Conservation (phyloP, 2,329 filamentous ascomycete genomes). For the Penicillium sp. region DNA sequence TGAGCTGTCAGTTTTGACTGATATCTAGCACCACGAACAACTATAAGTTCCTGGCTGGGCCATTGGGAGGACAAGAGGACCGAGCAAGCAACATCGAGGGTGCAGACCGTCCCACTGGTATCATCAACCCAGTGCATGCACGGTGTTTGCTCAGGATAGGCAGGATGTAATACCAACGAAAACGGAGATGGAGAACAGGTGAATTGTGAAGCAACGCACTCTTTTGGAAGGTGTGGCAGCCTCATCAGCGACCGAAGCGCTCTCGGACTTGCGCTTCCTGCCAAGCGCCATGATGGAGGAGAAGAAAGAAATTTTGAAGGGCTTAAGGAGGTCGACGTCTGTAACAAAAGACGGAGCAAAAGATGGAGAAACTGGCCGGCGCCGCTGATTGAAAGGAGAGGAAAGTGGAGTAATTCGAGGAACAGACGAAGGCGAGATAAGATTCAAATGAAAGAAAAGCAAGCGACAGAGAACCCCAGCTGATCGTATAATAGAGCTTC, state of each 20-base stretch:
- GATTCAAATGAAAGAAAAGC: conserved; percentile 9
- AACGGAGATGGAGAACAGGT: conserved; percentile 7
- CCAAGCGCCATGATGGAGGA: conserved; percentile 18
- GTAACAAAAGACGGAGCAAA: neutral
- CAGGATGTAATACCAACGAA: neutral
- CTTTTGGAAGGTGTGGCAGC: conserved; percentile 31
- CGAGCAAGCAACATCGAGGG: neutral
- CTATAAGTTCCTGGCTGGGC: neutral
- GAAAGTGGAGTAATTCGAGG: neutral
- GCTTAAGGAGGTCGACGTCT: conserved; percentile 2
- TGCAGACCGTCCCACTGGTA: neutral
- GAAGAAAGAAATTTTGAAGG: conserved; percentile 7
- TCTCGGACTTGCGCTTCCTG: conserved; percentile 36
- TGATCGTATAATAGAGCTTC: conserved; percentile 17
- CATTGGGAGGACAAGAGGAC: neutral
- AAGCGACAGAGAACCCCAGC: conserved; percentile 2
- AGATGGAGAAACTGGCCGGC: neutral
- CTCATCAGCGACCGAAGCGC: conserved; percentile 26
- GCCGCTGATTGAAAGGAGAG: neutral
- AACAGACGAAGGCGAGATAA: conserved; percentile 10
- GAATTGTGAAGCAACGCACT: conserved; percentile 21
- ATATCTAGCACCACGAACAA: neutral
- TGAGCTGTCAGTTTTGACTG: conserved; percentile 15
- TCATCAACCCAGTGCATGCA: neutral
- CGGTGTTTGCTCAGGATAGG: neutral